A percentile compares a stretch with the other conserved stretches of the same genome.
These are phyloP conservation scores for Aristolochia contorta DNA, from an alignment of 164 flowering plant genomes.

Conservation along the genomic window DNA sequence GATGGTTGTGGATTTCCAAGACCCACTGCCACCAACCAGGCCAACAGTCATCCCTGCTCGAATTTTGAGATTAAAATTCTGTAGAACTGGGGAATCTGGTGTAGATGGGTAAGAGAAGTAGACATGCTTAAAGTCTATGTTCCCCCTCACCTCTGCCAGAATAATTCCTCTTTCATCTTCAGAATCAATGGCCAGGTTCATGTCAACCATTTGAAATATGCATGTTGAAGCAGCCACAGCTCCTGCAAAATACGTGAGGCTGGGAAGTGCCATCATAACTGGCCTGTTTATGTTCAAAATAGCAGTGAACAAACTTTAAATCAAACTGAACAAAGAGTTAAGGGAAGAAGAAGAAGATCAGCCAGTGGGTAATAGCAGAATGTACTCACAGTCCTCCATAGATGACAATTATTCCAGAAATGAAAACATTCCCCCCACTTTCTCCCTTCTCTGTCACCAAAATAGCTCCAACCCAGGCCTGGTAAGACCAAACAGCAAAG, in stretches of 20 bases:
- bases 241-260: conserved; percentile 28
- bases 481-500: conserved; percentile 28
- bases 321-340: no score
- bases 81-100: conserved; percentile 22
- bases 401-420: conserved; percentile 19
- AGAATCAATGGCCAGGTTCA: conserved; percentile 20
- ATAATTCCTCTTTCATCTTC: conserved; percentile 20
- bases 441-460: conserved; percentile 25
- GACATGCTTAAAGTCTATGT: conserved; percentile 32
- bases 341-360: no score
- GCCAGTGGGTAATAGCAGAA: no score
- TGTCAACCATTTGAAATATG: conserved; percentile 27
- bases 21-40: conserved; percentile 53
- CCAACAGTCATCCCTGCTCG: conserved; percentile 33
- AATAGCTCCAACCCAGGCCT: conserved; percentile 33
- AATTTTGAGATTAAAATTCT: conserved; percentile 24
- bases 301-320: no score
- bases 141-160: conserved; percentile 21
- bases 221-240: conserved; percentile 26
- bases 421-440: conserved; percentile 30
- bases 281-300: conserved; percentile 12
- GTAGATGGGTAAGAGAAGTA: conserved; percentile 45
- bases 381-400: conserved; percentile 37
- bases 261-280: conserved; percentile 22
- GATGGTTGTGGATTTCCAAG: conserved; percentile 49